Evolutionary conservation across 306 rosid genomes (phyloP), one percentile per base, ranked within the genome.

Genomic region (Rubus idaeus): DNA sequence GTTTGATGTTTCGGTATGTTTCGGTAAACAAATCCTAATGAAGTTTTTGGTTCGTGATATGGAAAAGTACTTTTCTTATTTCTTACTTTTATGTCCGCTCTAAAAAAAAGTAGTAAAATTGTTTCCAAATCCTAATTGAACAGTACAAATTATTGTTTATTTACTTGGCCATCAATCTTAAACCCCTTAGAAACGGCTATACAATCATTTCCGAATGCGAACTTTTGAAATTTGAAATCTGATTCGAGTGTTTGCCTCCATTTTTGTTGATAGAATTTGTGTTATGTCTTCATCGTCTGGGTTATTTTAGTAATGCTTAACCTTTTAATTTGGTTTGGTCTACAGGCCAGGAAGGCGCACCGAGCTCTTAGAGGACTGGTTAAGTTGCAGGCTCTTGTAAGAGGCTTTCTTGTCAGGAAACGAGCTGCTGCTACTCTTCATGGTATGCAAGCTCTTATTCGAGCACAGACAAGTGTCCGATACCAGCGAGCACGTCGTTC

Each of bases 281-380:
- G 44, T 14, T 21, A 1, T 13, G n/a, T 57, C 41, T 68, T 8
- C 20, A 20, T 26, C 20, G 16, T 17, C 73, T 42, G 66, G 65
- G 17, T 2, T 6, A 16, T 57, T 35, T 11, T 18, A 8, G 53
- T 61, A 77, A 44, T 70, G 23, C 17, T 46, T 50, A 73, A 2
- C 17, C 51, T 53, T 82, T 18, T 78, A 39, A 21, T 20, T 37
- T 42, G 78, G 47, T 6, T 71, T 53, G 52, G 44, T 62, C 20
- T 73, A 78, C 83, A 96, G 99, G 96, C 99, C 6, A 71, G 99
- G 16, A 96, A 91, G 80, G 99, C 99, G 10, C 90, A 89, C 46
- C 84, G 98, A 62, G 99, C 99, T 35, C 77, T 96, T 37, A 91
- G 81, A 83, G 98, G 98, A 77, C 78, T 96, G 63, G 99, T 96